Evolutionary conservation across 768 basidiomycete species (phyloP).

Genomic region (Hypsizygus marmoreus): DNA sequence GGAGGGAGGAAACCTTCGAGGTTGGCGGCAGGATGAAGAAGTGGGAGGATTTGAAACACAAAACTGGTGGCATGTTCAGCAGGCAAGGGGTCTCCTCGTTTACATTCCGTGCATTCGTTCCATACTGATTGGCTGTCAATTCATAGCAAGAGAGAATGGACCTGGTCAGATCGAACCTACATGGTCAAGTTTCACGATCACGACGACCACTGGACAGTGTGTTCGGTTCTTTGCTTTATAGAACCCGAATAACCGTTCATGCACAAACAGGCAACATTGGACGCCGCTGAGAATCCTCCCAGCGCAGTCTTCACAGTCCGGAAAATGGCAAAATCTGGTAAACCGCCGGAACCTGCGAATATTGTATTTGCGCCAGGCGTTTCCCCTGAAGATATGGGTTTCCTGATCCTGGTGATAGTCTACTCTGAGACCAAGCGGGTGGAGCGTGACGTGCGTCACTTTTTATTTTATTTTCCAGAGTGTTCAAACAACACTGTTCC

Average conservation of each 20-base stretch:
- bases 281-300: not conserved
- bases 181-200: conserved; percentile 3
- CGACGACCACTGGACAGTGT: conserved; percentile 2
- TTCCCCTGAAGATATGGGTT: not conserved
- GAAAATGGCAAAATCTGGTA: not conserved
- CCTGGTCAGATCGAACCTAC: conserved; percentile 1
- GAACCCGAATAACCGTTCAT: not conserved
- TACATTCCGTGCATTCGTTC: not conserved
- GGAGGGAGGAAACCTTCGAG: too few relatives aligned
- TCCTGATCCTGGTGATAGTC: not conserved
- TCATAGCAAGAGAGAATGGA: conserved; percentile 8
- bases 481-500: too few relatives aligned
- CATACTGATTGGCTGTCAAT: too few relatives aligned
- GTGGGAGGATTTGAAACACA: conserved; percentile 1
- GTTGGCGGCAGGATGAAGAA: too few relatives aligned
- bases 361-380: not conserved
- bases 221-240: not conserved
- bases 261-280: conserved; percentile 2
- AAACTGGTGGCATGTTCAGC: not conserved
- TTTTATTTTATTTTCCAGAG: too few relatives aligned
- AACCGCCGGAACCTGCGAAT: not conserved
- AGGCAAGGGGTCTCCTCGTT: not conserved
- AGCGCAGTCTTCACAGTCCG: conserved; percentile 1
- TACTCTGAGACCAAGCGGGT: not conserved
- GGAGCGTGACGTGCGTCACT: not conserved